Evolutionary conservation across 2,329 filamentous ascomycete species (phyloP).

Genomic region (Penicillium sp.): DNA sequence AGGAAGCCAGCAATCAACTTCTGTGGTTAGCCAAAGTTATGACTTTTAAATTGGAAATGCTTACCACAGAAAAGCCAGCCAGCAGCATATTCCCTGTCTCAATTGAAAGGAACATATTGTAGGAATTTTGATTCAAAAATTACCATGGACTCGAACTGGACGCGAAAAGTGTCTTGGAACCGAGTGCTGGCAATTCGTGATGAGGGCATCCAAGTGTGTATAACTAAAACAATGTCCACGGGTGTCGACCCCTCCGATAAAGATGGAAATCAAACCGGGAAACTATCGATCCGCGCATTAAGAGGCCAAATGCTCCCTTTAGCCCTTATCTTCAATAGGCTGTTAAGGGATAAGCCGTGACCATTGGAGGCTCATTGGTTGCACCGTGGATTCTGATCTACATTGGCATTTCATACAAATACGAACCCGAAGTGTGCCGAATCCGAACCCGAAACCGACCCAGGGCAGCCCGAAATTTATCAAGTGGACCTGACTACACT

Average conservation of each 20-base stretch:
- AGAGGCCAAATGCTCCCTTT: background rate
- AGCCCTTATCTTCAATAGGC: slow-evolving; percentile 10
- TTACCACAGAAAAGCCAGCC: background rate
- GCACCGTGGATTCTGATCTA: background rate
- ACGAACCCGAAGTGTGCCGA: slow-evolving; percentile 1
- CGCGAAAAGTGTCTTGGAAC: background rate
- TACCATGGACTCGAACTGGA: background rate
- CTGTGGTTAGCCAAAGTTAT: background rate
- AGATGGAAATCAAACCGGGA: background rate
- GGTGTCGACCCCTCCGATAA: background rate
- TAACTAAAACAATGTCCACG: background rate
- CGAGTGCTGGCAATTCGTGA: background rate
- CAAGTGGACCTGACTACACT: too few relatives aligned
- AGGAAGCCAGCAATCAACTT: background rate
- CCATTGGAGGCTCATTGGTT: background rate
- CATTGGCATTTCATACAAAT: slow-evolving; percentile 1
- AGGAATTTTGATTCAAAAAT: background rate
- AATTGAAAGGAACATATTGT: background rate
- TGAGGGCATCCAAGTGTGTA: background rate
- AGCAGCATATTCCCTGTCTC: background rate
- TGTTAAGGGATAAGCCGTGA: slow-evolving; percentile 23
- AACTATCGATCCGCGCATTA: background rate
- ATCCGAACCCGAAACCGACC: slow-evolving; percentile 5
- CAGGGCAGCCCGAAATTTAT: background rate
- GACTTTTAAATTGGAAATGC: background rate